Base-by-base conservation (phyloP, 129 eudicot species). In the Erigeron canadensis region DNA sequence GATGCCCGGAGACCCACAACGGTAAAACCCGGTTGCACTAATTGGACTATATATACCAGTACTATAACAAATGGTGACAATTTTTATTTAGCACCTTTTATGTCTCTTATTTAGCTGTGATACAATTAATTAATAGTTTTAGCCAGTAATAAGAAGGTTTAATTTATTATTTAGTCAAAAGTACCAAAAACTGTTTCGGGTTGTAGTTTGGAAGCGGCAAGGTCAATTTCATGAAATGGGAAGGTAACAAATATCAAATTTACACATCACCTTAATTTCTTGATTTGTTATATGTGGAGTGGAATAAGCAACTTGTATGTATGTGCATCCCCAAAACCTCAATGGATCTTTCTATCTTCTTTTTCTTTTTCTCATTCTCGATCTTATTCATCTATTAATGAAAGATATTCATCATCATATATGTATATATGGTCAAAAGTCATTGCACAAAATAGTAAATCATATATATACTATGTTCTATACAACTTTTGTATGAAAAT, bases 221-320 rank as follows among this genome's bases (percentile, higher is more conserved):
- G 45, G 80, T 67, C 80, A 58, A 67, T 67, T 76, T 67, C 74
- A 76, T 67, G 75, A 56, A 46, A 67, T 43, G 67, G 74, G 75
- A 76, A 67, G 80, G 74, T 76, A 76, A 76, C 80, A 76, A 76
- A 76, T 67, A 58, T 67, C 69, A 67, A 67, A 74, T 76, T 76
- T 76, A 76, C 74, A 76, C 74, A 34, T 75, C 79, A 75, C 15
- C 34, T 28, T n/a, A n/a, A n/a, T n/a, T n/a, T n/a, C n/a, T n/a
- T n/a, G n/a, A n/a, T n/a, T 15, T 56, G 51, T 56, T 76, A 67
- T 58, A 55, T 76, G 80, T 76, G 76, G 65, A 71, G 76, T 11
- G 57, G 57, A 58, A 42, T 58, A 22, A 57, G 76, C 76, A 71
- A 71, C 76, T 71, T 71, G 76, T 57, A 21, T 71, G 3, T 58